Conservation (phyloP, 106 monocot genomes). For the Xerophyta viscosa region DNA sequence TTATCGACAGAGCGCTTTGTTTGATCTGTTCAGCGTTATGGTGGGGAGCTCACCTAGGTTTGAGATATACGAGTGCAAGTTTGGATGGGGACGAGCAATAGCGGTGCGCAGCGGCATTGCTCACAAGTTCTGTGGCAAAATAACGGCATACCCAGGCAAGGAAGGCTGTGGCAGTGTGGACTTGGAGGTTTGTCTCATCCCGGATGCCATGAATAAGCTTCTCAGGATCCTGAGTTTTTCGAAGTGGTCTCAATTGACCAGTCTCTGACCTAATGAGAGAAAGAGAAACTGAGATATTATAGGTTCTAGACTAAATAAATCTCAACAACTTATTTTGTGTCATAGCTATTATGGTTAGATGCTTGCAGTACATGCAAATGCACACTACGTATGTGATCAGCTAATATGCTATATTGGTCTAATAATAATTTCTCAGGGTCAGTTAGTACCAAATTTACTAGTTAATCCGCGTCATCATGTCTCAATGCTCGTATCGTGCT, state of each 20-base stretch:
- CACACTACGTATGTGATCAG: no score
- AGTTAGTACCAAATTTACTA: no score
- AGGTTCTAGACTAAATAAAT: no score
- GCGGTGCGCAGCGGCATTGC: constrained; percentile 38
- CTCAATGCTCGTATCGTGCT: no score
- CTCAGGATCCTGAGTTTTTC: constrained; percentile 41
- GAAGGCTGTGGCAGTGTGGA: constrained; percentile 39
- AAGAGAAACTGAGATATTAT: no score
- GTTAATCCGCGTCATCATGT: no score
- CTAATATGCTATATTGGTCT: no score
- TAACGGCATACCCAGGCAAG: constrained; percentile 42
- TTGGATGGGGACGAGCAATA: constrained; percentile 38
- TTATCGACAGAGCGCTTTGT: constrained; percentile 3
- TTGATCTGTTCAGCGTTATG: constrained; percentile 9
- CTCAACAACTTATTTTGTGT: no score
- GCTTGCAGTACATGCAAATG: no score
- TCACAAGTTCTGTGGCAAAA: constrained; percentile 60
- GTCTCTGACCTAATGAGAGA: no score
- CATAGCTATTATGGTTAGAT: no score
- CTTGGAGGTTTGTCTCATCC: constrained; percentile 43
- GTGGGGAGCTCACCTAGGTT: constrained; percentile 42
- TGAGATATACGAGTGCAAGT: constrained; percentile 29
- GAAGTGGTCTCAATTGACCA: constrained; percentile 2
- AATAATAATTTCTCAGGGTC: no score
- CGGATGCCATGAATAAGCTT: constrained; percentile 37